phyloP scores from a whole-genome alignment of 2,329 filamentous ascomycete species.

The Colletotrichum caudatum region DNA sequence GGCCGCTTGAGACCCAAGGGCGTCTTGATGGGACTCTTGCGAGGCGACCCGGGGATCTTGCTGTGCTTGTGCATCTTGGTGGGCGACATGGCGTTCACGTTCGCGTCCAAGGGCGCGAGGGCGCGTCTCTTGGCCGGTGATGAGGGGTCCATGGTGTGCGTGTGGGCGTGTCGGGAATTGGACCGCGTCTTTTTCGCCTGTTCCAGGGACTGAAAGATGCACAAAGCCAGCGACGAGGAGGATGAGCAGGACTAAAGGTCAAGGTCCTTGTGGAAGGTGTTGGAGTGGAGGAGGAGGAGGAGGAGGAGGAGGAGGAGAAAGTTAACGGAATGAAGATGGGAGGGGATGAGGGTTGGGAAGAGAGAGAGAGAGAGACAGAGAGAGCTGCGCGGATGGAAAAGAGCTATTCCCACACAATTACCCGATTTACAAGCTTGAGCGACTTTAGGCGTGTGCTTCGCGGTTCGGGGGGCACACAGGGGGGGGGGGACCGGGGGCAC shows the following conservation, averaged over 20 bases:
- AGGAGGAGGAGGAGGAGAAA: background rate
- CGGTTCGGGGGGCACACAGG: conserved; percentile 10
- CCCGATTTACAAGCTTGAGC: conserved; percentile 13
- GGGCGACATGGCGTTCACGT: conserved; percentile 57
- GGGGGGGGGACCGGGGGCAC: background rate
- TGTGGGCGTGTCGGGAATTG: background rate
- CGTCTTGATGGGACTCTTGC: conserved; percentile 40
- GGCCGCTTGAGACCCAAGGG: conserved; percentile 40
- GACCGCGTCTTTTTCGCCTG: background rate
- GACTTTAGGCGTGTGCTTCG: conserved; percentile 25
- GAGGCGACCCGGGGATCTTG: conserved; percentile 21
- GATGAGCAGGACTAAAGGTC: background rate
- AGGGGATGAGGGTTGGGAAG: conserved; percentile 7
- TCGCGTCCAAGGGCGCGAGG: conserved; percentile 60
- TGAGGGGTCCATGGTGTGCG: conserved; percentile 44
- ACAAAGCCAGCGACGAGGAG: background rate
- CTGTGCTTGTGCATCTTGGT: conserved; percentile 47
- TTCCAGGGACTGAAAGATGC: background rate
- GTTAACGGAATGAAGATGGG: background rate
- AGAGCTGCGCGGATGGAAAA: background rate
- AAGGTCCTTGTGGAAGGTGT: background rate
- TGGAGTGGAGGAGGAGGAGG: background rate
- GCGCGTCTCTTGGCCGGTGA: conserved; percentile 62
- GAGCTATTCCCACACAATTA: conserved; percentile 17
- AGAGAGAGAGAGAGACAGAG: background rate